phyloP scores from a whole-genome alignment of 148 eudicot species.

The Diospyros kaki region DNA sequence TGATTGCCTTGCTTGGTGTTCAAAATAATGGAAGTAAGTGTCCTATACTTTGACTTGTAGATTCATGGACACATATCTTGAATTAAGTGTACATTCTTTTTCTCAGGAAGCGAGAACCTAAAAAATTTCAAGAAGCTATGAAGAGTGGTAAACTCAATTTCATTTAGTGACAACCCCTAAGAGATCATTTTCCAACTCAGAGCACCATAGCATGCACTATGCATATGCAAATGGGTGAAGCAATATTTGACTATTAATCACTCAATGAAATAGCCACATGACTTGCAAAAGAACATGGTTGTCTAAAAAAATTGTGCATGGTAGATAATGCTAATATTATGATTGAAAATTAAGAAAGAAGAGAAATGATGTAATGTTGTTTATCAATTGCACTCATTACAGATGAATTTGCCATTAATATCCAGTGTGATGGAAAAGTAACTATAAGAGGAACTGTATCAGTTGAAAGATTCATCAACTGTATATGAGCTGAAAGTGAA shows the following conservation, averaged over 20 bases:
- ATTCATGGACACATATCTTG: too few species aligned
- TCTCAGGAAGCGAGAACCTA: too few species aligned
- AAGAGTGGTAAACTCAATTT: too few species aligned
- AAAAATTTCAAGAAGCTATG: neutral
- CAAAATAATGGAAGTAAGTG: conserved; percentile 21
- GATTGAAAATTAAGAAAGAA: neutral
- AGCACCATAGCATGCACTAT: neutral
- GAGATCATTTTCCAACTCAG: too few species aligned
- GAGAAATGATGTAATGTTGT: neutral
- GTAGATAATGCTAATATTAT: neutral
- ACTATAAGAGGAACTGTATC: conserved; percentile 30
- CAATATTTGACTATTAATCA: neutral
- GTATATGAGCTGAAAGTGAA: conserved; percentile 42
- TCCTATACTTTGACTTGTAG: too few species aligned
- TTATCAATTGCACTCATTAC: conserved; percentile 10
- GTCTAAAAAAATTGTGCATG: neutral
- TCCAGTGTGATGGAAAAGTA: conserved; percentile 30
- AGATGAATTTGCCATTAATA: conserved; percentile 24
- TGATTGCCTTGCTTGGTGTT: conserved; percentile 24
- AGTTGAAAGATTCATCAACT: conserved; percentile 26
- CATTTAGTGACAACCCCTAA: too few species aligned
- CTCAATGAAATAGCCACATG: neutral
- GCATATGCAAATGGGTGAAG: neutral
- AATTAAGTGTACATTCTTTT: too few species aligned
- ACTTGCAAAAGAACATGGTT: neutral